Conservation (phyloP, 441 rosid species). For the Croton laevigatus region DNA sequence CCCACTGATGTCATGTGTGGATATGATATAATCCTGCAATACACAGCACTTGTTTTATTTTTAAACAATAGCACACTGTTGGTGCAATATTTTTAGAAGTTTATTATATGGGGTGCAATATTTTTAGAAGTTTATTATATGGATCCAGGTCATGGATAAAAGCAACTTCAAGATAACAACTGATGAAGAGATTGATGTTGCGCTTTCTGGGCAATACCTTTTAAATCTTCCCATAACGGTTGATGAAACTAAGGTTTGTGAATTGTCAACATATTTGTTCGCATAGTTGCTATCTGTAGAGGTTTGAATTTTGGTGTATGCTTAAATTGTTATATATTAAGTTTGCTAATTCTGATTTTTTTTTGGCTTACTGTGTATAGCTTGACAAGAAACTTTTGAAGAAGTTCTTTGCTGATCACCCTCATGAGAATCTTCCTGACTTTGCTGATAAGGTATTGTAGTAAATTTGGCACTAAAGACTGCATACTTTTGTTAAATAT, state of each 20-base stretch:
- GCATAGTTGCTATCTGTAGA: slow-evolving; percentile 1
- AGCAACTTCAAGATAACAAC: slow-evolving; percentile 86
- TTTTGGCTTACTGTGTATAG: slow-evolving; percentile 42
- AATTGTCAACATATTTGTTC: neutral
- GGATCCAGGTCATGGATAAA: slow-evolving; percentile 73
- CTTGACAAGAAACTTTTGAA: slow-evolving; percentile 78
- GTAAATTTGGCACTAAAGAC: slow-evolving; percentile 13
- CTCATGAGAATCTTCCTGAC: slow-evolving; percentile 54
- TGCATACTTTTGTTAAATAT: neutral
- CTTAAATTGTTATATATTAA: neutral
- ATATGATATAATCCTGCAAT: neutral
- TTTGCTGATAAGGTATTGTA: slow-evolving; percentile 56
- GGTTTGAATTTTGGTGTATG: neutral
- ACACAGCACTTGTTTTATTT: neutral
- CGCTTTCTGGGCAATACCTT: slow-evolving; percentile 83
- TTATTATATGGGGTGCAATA: slow-evolving; percentile 6
- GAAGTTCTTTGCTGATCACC: slow-evolving; percentile 66
- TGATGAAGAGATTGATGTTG: slow-evolving; percentile 80
- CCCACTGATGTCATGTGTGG: neutral
- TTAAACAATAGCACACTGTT: neutral
- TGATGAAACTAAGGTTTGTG: slow-evolving; percentile 76
- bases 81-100: slow-evolving; percentile 29
- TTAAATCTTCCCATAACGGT: slow-evolving; percentile 79
- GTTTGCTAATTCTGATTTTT: neutral
- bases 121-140: slow-evolving; percentile 33